Evolutionary conservation across 768 basidiomycete genomes (phyloP).

Genomic region (Pleurotus djamor): DNA sequence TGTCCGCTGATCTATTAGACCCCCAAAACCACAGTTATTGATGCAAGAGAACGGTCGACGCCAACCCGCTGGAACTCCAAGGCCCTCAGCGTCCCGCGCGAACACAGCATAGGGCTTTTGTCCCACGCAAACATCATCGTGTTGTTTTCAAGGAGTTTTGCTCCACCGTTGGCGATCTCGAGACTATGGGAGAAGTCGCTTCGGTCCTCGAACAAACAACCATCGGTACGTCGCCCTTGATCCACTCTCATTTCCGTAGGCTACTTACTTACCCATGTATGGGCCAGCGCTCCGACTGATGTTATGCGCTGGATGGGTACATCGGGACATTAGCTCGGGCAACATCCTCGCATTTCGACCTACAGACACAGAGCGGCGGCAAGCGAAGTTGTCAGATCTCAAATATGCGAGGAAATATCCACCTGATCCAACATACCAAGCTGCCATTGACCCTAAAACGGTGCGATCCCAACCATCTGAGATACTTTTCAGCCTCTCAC

Average conservation of each 20-base stretch:
- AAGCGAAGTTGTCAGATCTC: not conserved
- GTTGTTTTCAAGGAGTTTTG: not conserved
- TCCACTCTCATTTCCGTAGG: not conserved
- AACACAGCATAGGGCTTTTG: not conserved
- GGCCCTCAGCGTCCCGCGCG: no score
- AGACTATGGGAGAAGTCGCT: not conserved
- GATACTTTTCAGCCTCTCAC: not conserved
- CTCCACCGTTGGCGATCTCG: not conserved
- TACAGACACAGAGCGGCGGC: not conserved
- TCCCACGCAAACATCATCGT: not conserved
- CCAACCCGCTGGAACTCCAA: no score
- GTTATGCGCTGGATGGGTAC: slow-evolving; percentile 5
- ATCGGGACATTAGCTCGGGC: slow-evolving; percentile 1
- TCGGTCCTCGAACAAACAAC: not conserved
- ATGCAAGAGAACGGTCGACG: no score
- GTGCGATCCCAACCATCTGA: not conserved
- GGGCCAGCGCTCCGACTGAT: not conserved
- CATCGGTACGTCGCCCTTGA: not conserved
- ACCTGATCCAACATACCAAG: not conserved
- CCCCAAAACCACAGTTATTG: not conserved
- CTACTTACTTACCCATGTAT: not conserved
- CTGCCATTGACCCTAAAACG: not conserved
- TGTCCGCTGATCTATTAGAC: not conserved
- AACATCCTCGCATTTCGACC: not conserved
- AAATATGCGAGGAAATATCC: not conserved